Base-by-base conservation (phyloP, 225 moss, liverwort and hornwort species). In the Rhytidiadelphus loreus region DNA sequence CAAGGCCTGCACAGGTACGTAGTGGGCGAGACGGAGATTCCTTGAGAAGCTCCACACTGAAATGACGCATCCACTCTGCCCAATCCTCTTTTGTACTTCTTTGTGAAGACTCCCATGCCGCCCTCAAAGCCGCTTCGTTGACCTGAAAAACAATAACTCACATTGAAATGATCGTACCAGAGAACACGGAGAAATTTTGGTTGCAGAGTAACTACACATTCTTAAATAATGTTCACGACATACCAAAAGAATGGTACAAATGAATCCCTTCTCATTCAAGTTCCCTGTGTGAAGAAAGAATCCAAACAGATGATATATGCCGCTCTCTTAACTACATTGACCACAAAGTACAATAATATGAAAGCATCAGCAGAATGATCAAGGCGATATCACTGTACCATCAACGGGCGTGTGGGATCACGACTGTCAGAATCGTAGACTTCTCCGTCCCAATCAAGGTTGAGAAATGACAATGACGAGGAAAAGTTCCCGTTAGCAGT, bases 31-130 rank as follows among this genome's bases (percentile, higher is more conserved):
- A 99, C 8, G 98, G 98, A 74, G 98, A 99, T 88, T 99, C 95
- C 88, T 99, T 99, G 44, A 99, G 95, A 86, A 99, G 92, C 89
- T 99, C 98, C 84, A 99, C 98, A 90, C 98, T 99, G 85, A 99
- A 94, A 91, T 97, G 96, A 62, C 98, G 98, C 98, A 97, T 99
- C 98, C 98, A 99, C 88, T 99, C 98, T 84, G 96, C 95, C 98
- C 98, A 99, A 89, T 99, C 98, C 84, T 97, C 98, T 91, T 96
- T 97, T 7, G 98, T 99, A 90, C 98, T 99, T 88, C 98, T 92
- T 90, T 99, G 95, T 81, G 97, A 97, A 72, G 97, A 95, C 86
- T 99, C 98, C 98, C 98, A 99, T 57, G 97, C 98, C 71, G 88
- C 91, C 86, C 93, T 94, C n/a, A 99, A 93, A 92, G 92, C 94